Evolutionary conservation across 306 rosid species (phyloP), one percentile per base, ranked within the genome.

Genomic region (Herpetospermum pedunculosum): DNA sequence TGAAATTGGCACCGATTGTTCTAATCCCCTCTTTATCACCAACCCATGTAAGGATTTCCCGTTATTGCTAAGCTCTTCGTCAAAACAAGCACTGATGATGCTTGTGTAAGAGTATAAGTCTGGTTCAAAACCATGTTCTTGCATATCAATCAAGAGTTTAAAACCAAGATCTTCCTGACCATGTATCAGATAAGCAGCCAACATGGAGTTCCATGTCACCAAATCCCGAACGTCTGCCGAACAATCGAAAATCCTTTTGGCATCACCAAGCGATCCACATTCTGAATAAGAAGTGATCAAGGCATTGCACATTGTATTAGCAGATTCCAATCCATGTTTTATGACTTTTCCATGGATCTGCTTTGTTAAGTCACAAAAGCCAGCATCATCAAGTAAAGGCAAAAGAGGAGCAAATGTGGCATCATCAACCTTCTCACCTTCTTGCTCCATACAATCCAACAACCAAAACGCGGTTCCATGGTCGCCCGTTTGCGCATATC

Each of bases 151-250:
- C 72, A 88, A 92, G 80, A 84, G 76, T 35, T 80, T 78, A 63
- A 87, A 83, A 13, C 88, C 88, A 35, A 82, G 82, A 43, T 84
- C 86, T 81, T 83, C 86, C 73, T 79, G 85, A 35, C 74, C 58
- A 75, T 86, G 87, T 43, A 74, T 55, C 77, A 90, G 78, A 81
- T 85, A 88, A 28, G 98, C 91, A 32, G 84, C 88, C 10, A 88
- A 85, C 87, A 92, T 79, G 23, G 97, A 88, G 62, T 92, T 92
- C 92, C 97, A 92, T 3, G 93, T 83, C 73, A 90, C 96, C 74
- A 92, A 52, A 86, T 90, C 96, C 9, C 77, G 72, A 48, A 59
- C 47, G 1, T 67, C 77, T 13, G 64, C 32, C 69, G 88, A 52
- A 75, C 72, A 63, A 84, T 82, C 82, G 13, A 90, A 92, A 48